Conservation (phyloP, 108 stramenopile species). For the Epithemia pelagica region DNA sequence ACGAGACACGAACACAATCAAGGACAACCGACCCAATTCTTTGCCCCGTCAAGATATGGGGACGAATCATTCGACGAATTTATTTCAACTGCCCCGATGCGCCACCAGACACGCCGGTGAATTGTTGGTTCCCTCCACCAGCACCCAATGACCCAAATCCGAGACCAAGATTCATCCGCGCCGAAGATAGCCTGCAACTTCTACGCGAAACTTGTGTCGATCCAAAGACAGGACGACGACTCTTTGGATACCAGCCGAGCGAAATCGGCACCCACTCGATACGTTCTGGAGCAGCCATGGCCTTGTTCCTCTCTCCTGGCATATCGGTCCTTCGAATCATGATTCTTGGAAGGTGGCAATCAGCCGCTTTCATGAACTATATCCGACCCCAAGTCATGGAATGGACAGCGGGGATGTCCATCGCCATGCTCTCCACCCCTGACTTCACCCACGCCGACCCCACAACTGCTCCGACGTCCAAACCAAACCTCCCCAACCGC, state of each 20-base stretch:
- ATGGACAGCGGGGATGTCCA: too few species aligned
- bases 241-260: neutral
- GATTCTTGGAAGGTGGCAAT: neutral
- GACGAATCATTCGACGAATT: too few species aligned
- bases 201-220: too few species aligned
- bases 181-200: too few species aligned
- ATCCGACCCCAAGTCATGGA: neutral
- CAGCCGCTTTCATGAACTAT: neutral
- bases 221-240: neutral
- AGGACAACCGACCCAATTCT: too few species aligned
- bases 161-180: too few species aligned
- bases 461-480: neutral
- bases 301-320: neutral
- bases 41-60: too few species aligned
- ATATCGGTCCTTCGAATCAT: neutral
- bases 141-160: too few species aligned
- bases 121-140: too few species aligned
- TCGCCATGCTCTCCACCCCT: neutral
- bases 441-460: neutral
- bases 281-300: conserved; percentile 9
- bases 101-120: too few species aligned
- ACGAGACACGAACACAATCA: too few species aligned
- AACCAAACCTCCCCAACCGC: neutral
- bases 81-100: too few species aligned
- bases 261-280: conserved; percentile 5